Evolutionary conservation across 2,329 filamentous ascomycete species (phyloP), one percentile per base, ranked within the genome.

Genomic region (Fusarium tupiense): DNA sequence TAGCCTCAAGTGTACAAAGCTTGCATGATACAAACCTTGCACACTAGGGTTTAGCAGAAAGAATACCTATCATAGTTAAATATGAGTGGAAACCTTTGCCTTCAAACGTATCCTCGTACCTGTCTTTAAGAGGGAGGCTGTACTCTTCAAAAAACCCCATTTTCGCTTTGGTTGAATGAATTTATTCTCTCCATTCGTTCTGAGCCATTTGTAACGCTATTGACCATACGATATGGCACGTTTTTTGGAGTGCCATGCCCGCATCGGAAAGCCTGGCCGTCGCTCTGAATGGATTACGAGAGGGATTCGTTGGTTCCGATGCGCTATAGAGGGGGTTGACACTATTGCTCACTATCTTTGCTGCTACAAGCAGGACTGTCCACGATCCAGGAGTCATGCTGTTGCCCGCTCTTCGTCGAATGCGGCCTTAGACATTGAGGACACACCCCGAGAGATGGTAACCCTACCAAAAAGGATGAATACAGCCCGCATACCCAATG

Each of bases 41-140:
- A 20, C 4, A 11, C 1, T 20, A 8, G 6, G 12, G 3, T 19
- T 52, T 16, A 14, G 17, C 4, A 7, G 49, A 24, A 35, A 17
- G 3, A 0, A 14, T 24, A 6, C 6, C 6, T 14, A 8, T 24
- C 2, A 35, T 8, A 35, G 12, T 24, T 11, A 16, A 4, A 19
- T 6, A 20, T 24, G 31, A 16, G n/a, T 11, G 17, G 22, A 20
- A 9, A 8, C 22, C 7, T 49, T 50, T 31, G 26, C 10, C 14
- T 31, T 49, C 6, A 20, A 22, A 17, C 17, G 3, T 31, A 31
- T 49, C 14, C 20, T 17, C 20, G 4, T 10, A 31, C 10, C 16
- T 33, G 14, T 22, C 20, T 19, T n/a, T 9, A 7, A 17, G 33
- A 9, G 8, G 10, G 16, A 50, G 22, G 2, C 1, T n/a, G 3